A percentile compares a stretch with the other conserved stretches of the same genome.
These are phyloP conservation scores for Fragaria nilgerrensis DNA, from an alignment of 306 rosid genomes.

Conservation along the genomic window DNA sequence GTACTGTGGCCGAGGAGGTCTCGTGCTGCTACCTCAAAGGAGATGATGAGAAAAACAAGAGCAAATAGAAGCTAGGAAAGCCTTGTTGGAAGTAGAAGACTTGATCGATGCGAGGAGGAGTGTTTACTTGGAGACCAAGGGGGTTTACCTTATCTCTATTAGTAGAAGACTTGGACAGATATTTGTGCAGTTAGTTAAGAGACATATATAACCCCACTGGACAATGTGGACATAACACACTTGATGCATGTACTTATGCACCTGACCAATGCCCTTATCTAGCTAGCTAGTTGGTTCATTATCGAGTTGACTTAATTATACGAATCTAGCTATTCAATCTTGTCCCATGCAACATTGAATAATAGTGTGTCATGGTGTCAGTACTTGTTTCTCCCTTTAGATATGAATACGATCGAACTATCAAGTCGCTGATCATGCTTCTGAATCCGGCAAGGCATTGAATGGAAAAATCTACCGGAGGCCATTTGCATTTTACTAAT, in stretches of 20 bases:
- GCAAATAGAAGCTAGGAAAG: neutral
- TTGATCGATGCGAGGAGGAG: neutral
- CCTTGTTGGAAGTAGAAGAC: neutral
- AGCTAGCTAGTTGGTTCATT: neutral
- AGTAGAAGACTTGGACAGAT: neutral
- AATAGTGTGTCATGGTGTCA: neutral
- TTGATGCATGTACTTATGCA: neutral
- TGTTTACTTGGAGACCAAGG: too few species aligned
- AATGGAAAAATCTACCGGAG: neutral
- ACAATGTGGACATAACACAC: too few species aligned
- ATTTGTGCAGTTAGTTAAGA: neutral
- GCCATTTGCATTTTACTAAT: neutral
- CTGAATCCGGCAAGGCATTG: neutral
- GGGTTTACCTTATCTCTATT: neutral
- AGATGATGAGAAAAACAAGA: neutral
- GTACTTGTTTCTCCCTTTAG: neutral
- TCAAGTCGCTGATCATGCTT: neutral
- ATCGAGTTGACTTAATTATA: neutral
- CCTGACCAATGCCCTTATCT: neutral
- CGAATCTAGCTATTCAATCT: neutral
- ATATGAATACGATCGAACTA: neutral
- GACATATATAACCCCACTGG: too few species aligned
- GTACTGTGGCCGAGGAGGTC: neutral
- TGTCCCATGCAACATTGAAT: neutral
- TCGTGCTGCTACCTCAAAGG: neutral